Base-by-base conservation (phyloP, 2,329 filamentous ascomycete genomes). In the Phaeophleospora eucalypticola region DNA sequence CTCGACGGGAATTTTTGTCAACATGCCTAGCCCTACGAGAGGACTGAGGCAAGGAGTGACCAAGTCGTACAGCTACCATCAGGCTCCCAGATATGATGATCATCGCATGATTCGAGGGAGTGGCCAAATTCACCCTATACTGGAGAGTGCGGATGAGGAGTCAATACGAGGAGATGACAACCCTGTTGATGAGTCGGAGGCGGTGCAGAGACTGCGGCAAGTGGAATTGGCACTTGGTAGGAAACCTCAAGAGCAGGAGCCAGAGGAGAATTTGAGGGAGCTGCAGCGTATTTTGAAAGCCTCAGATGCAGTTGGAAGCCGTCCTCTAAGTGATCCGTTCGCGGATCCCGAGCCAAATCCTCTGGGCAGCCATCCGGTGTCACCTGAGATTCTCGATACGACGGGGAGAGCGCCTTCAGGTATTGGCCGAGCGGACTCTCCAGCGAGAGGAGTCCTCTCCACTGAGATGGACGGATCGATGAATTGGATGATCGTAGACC, bases 61-160 rank as follows among this genome's bases (percentile, higher is more conserved):
- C 35, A 67, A 61, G 41, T 60, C 59, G 20, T 68, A 69, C 37
- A 58, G 58, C 27, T 68, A 67, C 42, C 68, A 68, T 37, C 57
- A 62, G 14, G 57, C 66, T 3, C 66, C 70, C 16, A 63, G 67
- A 36, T 77, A 75, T 54, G 74, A 77, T 24, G 74, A 78, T 41
- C 68, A 66, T 36, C 69, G 76, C 41, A 65, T 72, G 24, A 73
- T 68, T 46, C 71, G 74, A 15, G 72, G 72, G 6, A 74, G 76
- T 24, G 75, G 75, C 2, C 48, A 48, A 20, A 58, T 58, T 9
- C 55, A 58, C 42, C 55, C 55, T 3, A 58, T 58, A 2, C 24
- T 56, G 9, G 55, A 58, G 29, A 46, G 49, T 32, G 46, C 55
- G 14, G 55, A 58, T 21, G 55, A 58, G 24, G 55, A 58, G 12